A percentile compares a stretch with the other conserved stretches of the same genome.
Evolutionary conservation across 305 asterid genomes (phyloP).

Genomic region (Fraxinus paxiana): DNA sequence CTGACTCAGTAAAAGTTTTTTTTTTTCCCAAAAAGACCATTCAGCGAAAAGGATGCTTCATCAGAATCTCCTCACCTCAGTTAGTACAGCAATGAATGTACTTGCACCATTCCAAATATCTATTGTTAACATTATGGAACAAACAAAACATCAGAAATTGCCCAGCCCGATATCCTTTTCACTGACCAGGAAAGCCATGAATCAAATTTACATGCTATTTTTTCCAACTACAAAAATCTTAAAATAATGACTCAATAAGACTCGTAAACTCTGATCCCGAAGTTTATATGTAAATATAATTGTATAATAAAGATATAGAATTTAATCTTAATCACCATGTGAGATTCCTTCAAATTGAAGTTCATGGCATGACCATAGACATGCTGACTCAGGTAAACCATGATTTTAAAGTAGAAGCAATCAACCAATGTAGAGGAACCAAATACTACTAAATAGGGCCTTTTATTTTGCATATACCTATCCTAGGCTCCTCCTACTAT

Average conservation of each 20-base stretch:
- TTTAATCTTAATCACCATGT: background rate
- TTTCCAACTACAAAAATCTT: background rate
- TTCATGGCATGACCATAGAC: background rate
- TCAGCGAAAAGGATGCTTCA: conserved; percentile 5
- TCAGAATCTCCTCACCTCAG: conserved; percentile 22
- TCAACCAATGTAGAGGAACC: background rate
- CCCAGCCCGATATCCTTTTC: background rate
- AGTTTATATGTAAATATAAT: background rate
- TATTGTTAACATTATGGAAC: background rate
- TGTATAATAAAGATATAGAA: background rate
- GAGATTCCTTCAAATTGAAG: background rate
- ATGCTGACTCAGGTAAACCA: background rate
- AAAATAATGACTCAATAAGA: background rate
- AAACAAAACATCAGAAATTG: conserved; percentile 1
- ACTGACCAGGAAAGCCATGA: background rate
- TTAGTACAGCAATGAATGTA: background rate
- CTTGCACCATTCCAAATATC: conserved; percentile 14
- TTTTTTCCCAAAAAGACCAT: background rate
- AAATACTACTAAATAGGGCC: background rate
- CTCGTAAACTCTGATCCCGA: background rate
- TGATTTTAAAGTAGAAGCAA: background rate
- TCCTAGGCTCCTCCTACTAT: background rate
- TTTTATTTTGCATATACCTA: background rate
- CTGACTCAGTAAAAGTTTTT: background rate
- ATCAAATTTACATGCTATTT: background rate